A percentile compares a stretch with the other conserved stretches of the same genome.
Conservation (phyloP, 257 asterid genomes). For the Penstemon eatonii region DNA sequence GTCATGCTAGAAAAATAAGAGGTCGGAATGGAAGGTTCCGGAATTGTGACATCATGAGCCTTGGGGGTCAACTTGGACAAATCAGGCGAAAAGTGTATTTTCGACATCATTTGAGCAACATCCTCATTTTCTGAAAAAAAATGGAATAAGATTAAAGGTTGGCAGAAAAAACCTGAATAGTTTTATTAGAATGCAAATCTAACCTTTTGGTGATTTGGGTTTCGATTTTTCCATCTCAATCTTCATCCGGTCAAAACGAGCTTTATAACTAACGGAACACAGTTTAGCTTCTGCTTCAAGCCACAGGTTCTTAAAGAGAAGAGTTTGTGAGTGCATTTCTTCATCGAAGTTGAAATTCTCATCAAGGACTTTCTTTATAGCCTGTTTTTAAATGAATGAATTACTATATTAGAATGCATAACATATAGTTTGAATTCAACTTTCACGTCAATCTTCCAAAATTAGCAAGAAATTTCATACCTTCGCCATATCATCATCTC, state of each 20-base stretch:
- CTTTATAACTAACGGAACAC: constrained; percentile 71
- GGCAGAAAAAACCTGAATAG: constrained; percentile 6
- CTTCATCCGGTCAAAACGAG: constrained; percentile 78
- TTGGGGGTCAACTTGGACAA: neutral
- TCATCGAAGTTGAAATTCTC: constrained; percentile 61
- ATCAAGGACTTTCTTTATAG: constrained; percentile 71
- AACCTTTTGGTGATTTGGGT: constrained; percentile 52
- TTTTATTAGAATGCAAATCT: constrained; percentile 19
- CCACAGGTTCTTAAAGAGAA: constrained; percentile 81
- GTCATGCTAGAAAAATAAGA: constrained; percentile 24
- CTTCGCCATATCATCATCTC: constrained; percentile 58
- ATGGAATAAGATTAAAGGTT: constrained; percentile 29
- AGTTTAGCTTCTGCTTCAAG: constrained; percentile 91
- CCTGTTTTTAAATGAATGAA: constrained; percentile 36
- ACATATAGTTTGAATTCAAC: too few relatives aligned
- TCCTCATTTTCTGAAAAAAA: constrained; percentile 34
- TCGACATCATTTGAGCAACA: constrained; percentile 20
- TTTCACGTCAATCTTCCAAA: neutral
- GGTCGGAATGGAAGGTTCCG: constrained; percentile 20
- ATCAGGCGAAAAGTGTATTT: too few relatives aligned
- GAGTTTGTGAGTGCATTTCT: constrained; percentile 61
- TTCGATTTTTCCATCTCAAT: constrained; percentile 57
- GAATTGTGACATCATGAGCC: constrained; percentile 21
- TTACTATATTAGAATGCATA: too few relatives aligned
- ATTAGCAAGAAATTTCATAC: constrained; percentile 36